Conservation (phyloP, 495 filamentous ascomycete genomes). For the Neurospora terricola region DNA sequence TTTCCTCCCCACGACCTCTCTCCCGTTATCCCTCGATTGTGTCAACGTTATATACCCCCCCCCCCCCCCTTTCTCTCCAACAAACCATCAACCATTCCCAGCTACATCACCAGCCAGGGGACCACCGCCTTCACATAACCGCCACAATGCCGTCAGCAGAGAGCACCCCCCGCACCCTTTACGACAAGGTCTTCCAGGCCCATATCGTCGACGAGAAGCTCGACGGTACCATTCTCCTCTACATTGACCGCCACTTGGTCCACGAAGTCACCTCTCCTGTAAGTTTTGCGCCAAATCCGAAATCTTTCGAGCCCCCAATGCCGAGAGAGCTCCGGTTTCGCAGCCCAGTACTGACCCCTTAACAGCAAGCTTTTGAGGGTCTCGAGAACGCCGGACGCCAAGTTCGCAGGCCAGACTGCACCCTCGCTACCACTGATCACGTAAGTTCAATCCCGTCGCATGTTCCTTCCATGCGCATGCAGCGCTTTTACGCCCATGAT, state of each 20-base stretch:
- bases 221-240: conserved; percentile 84
- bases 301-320: background rate
- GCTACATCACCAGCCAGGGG: background rate
- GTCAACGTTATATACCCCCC: background rate
- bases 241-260: conserved; percentile 92
- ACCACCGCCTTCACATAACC: conserved; percentile 17
- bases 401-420: conserved; percentile 92
- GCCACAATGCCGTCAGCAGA: conserved; percentile 66
- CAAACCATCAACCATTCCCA: background rate
- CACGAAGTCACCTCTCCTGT: conserved; percentile 97
- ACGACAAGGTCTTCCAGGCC: conserved; percentile 92
- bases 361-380: conserved; percentile 91
- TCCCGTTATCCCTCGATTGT: background rate
- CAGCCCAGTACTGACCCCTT: background rate
- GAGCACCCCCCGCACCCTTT: conserved; percentile 73
- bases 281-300: conserved; percentile 13
- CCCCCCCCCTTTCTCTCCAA: background rate
- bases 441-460: conserved; percentile 42
- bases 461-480: background rate
- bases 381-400: conserved; percentile 75
- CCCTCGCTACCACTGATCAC: conserved; percentile 92
- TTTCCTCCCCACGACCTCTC: background rate
- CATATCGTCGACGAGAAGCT: conserved; percentile 92
- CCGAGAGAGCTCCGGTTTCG: background rate
- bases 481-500: background rate